phyloP scores from a whole-genome alignment of 805 yeast genomes.

The Maudiozyma serrabonitensis region DNA sequence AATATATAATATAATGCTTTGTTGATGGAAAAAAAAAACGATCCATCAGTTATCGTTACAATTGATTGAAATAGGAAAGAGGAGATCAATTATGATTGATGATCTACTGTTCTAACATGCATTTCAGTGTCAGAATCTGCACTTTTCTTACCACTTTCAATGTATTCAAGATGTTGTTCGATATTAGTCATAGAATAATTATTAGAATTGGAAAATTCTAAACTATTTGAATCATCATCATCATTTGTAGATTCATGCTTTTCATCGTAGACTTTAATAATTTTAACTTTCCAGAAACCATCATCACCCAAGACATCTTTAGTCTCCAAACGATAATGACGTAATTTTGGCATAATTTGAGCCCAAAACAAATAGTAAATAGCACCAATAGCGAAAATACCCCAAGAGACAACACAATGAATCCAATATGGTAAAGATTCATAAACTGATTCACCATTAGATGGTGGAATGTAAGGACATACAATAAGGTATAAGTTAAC shows the following conservation, averaged over 20 bases:
- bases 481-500: constrained; percentile 58
- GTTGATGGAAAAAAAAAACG: background rate
- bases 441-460: constrained; percentile 57
- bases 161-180: constrained; percentile 7
- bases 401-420: constrained; percentile 78
- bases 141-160: constrained; percentile 2
- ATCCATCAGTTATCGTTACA: too few species aligned
- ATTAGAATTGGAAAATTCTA: background rate
- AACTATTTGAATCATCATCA: background rate
- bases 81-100: background rate
- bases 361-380: constrained; percentile 62
- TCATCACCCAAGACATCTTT: constrained; percentile 53
- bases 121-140: constrained; percentile 1
- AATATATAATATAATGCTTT: background rate
- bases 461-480: constrained; percentile 76
- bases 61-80: too few species aligned
- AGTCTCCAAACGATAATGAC: constrained; percentile 42
- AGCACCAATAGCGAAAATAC: constrained; percentile 55
- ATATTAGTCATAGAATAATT: background rate
- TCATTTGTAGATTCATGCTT: constrained; percentile 5
- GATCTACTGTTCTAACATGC: background rate
- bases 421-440: constrained; percentile 63
- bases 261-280: constrained; percentile 25
- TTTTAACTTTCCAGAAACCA: constrained; percentile 63
- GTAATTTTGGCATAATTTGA: constrained; percentile 43